phyloP scores from a whole-genome alignment of 164 flowering plant species.

The Akebia trifoliata region DNA sequence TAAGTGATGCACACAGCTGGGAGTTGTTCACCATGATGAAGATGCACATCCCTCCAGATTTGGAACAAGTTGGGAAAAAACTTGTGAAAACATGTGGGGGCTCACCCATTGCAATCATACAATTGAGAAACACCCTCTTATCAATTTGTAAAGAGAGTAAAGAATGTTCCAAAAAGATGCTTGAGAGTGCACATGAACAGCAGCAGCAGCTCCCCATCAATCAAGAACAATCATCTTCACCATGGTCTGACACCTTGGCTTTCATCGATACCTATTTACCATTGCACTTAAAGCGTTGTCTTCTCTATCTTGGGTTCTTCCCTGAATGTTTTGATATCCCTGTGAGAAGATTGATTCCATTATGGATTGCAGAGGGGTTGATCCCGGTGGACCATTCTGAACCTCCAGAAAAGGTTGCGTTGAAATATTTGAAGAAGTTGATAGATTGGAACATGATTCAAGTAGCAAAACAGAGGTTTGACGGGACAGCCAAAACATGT shows the following conservation, averaged over 20 bases:
- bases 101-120: conserved; percentile 18
- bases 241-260: not conserved
- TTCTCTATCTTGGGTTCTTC: conserved; percentile 10
- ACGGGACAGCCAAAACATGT: conserved; percentile 5
- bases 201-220: conserved; percentile 2
- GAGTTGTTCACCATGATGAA: conserved; percentile 15
- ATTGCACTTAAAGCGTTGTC: conserved; percentile 3
- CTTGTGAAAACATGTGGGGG: conserved; percentile 19
- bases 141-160: not conserved
- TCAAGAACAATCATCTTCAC: not conserved
- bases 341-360: conserved; percentile 3
- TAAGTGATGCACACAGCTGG: no score
- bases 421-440: conserved; percentile 4
- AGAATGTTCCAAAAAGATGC: conserved; percentile 6
- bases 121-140: conserved; percentile 11
- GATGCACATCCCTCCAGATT: not conserved
- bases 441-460: not conserved
- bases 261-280: conserved; percentile 1
- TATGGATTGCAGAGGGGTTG: conserved; percentile 15
- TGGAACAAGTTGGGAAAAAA: conserved; percentile 5
- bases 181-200: not conserved
- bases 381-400: not conserved
- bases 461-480: not conserved
- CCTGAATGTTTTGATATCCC: conserved; percentile 4
- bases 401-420: conserved; percentile 6